Conservation (phyloP, 1,284 basidiomycete species). For the Pseudozyma thailandica region DNA sequence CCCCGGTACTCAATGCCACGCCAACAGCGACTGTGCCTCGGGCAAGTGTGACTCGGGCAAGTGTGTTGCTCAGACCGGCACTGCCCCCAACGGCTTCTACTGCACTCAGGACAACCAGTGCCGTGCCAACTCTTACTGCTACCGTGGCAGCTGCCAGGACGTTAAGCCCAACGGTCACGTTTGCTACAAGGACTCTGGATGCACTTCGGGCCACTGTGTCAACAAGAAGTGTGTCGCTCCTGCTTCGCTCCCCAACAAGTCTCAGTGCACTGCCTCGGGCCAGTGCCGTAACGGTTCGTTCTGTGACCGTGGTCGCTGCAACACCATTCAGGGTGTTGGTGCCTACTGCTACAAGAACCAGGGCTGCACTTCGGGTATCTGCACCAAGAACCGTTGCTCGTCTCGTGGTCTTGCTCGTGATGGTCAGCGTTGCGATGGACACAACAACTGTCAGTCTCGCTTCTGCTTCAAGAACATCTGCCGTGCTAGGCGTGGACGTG, state of each 20-base stretch:
- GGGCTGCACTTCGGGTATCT: conserved; percentile 31
- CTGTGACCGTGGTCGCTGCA: conserved; percentile 35
- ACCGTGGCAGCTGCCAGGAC: conserved; percentile 35
- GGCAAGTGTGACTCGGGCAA: conserved; percentile 27
- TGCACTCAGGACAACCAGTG: conserved; percentile 37
- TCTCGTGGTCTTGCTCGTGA: conserved; percentile 11
- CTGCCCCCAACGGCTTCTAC: conserved; percentile 25
- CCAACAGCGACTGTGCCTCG: conserved; percentile 26
- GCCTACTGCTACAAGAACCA: conserved; percentile 44
- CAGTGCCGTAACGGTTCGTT: conserved; percentile 25
- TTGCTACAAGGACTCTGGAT: conserved; percentile 44
- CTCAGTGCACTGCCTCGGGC: conserved; percentile 22
- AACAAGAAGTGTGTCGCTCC: conserved; percentile 31
- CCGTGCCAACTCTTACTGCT: conserved; percentile 25
- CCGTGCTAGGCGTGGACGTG: conserved; percentile 26
- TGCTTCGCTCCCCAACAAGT: conserved; percentile 8
- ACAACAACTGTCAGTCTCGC: conserved; percentile 22
- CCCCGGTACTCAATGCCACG: conserved; percentile 17
- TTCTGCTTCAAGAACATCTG: conserved; percentile 33
- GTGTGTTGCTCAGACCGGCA: conserved; percentile 24
- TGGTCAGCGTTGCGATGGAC: conserved; percentile 9
- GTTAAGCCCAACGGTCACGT: conserved; percentile 22
- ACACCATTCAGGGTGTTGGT: conserved; percentile 6
- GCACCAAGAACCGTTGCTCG: conserved; percentile 35
- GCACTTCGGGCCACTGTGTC: conserved; percentile 24